These are phyloP conservation scores for Penicillium paradoxum DNA, from an alignment of 495 filamentous ascomycete species.

Conservation along the genomic window DNA sequence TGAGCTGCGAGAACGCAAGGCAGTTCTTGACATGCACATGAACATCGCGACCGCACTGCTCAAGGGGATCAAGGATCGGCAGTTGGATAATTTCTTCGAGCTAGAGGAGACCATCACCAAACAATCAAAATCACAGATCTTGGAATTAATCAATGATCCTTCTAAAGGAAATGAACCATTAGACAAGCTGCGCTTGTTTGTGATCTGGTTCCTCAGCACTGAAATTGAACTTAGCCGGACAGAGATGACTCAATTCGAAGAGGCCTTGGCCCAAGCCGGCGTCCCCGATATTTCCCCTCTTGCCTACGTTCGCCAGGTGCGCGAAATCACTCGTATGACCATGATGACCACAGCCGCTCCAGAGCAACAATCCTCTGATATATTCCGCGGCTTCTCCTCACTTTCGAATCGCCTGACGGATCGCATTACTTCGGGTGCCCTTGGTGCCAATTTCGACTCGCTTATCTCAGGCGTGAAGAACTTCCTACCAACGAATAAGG, in stretches of 20 bases:
- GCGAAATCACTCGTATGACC: conserved; percentile 95
- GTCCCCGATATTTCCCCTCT: conserved; percentile 68
- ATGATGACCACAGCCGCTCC: conserved; percentile 89
- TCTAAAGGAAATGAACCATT: conserved; percentile 77
- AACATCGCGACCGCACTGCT: conserved; percentile 86
- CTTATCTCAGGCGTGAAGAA: conserved; percentile 99
- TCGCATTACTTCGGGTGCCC: conserved; percentile 83
- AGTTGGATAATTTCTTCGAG: conserved; percentile 94
- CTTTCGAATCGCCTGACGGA: conserved; percentile 90
- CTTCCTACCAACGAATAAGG: conserved; percentile 90
- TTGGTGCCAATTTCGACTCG: conserved; percentile 87
- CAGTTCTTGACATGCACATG: conserved; percentile 96
- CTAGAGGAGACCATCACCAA: conserved; percentile 92
- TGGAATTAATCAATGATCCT: conserved; percentile 77
- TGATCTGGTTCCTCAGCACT: conserved; percentile 96
- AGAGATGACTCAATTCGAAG: conserved; percentile 84
- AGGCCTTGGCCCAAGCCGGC: conserved; percentile 70
- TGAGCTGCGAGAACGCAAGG: conserved; percentile 87
- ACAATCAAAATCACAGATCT: conserved; percentile 82
- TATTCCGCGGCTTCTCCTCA: conserved; percentile 85
- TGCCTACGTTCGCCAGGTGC: conserved; percentile 85
- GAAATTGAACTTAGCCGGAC: conserved; percentile 78
- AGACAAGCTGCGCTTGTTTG: conserved; percentile 89
- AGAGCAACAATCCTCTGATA: conserved; percentile 58
- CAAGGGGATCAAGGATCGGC: conserved; percentile 87